Conservation (phyloP, 805 yeast species). For the Metschnikowia colocasiae region DNA sequence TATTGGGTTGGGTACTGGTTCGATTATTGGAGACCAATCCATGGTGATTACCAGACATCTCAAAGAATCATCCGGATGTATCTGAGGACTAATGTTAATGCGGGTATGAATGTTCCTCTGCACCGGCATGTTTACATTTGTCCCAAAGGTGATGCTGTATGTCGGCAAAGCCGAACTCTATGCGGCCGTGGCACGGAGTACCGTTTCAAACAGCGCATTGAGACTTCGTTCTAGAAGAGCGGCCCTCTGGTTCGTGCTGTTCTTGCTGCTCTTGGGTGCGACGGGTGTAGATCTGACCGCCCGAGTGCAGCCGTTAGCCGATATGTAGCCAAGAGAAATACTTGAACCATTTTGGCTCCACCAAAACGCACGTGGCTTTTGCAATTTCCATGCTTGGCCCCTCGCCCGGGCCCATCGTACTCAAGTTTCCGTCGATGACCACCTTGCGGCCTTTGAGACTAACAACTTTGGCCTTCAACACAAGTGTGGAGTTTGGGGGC, state of each 20-base stretch:
- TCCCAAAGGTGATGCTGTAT: not conserved
- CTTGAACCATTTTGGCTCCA: slow-evolving; percentile 87
- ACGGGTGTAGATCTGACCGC: not conserved
- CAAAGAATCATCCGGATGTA: too few species aligned
- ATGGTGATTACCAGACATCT: too few species aligned
- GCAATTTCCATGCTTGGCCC: slow-evolving; percentile 46
- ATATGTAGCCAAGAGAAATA: slow-evolving; percentile 46
- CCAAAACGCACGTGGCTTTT: slow-evolving; percentile 63
- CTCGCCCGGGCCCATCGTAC: slow-evolving; percentile 42
- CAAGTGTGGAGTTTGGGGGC: slow-evolving; percentile 58
- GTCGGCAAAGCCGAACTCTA: not conserved
- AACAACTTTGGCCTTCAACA: slow-evolving; percentile 62
- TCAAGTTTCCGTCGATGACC: slow-evolving; percentile 63
- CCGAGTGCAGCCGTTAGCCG: not conserved
- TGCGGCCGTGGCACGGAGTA: not conserved
- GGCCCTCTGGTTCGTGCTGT: not conserved
- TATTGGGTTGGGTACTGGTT: too few species aligned
- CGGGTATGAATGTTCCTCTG: not conserved
- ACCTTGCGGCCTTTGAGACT: slow-evolving; percentile 78
- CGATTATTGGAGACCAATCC: too few species aligned
- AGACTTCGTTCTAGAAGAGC: not conserved
- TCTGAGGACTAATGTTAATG: not conserved
- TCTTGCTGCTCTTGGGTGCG: not conserved
- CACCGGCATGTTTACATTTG: not conserved
- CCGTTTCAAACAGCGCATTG: not conserved